Evolutionary conservation across 1,284 basidiomycete genomes (phyloP).

Genomic region (Austropuccinia psidii): DNA sequence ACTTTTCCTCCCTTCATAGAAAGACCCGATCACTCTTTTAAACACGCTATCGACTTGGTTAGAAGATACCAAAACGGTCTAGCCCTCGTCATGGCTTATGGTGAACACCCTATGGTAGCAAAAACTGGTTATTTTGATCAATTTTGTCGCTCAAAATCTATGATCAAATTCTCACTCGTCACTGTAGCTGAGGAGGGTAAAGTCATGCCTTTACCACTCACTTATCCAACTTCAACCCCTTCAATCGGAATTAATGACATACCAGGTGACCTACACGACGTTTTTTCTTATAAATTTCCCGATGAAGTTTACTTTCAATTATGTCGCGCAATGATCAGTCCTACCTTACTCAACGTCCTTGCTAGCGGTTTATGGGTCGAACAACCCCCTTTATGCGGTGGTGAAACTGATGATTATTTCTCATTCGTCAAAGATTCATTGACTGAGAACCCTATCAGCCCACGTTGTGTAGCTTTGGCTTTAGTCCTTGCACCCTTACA

Average conservation of each 20-base stretch:
- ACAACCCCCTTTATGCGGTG: constrained; percentile 82
- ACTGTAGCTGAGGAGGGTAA: constrained; percentile 76
- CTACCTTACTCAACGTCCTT: constrained; percentile 82
- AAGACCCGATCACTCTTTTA: constrained; percentile 65
- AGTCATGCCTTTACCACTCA: constrained; percentile 78
- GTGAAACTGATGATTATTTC: constrained; percentile 87
- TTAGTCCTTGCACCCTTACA: constrained; percentile 31
- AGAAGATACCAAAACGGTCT: constrained; percentile 48
- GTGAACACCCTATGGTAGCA: constrained; percentile 66
- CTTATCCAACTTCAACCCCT: constrained; percentile 54
- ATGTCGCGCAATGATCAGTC: constrained; percentile 78
- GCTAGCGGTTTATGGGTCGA: constrained; percentile 74
- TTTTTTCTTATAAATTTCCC: constrained; percentile 88
- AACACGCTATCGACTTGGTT: constrained; percentile 77
- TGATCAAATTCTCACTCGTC: constrained; percentile 87
- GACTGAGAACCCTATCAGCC: constrained; percentile 78
- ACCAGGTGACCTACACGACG: constrained; percentile 82
- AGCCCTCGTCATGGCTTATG: constrained; percentile 31
- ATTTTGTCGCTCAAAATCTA: constrained; percentile 79
- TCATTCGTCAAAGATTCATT: constrained; percentile 92
- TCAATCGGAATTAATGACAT: constrained; percentile 60
- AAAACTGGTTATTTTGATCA: constrained; percentile 69
- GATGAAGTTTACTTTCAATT: constrained; percentile 96
- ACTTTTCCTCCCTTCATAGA: constrained; percentile 69
- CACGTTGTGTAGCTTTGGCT: constrained; percentile 67